phyloP scores from a whole-genome alignment of 192 early-diverging fungal species.

The Mortierella alpina region DNA sequence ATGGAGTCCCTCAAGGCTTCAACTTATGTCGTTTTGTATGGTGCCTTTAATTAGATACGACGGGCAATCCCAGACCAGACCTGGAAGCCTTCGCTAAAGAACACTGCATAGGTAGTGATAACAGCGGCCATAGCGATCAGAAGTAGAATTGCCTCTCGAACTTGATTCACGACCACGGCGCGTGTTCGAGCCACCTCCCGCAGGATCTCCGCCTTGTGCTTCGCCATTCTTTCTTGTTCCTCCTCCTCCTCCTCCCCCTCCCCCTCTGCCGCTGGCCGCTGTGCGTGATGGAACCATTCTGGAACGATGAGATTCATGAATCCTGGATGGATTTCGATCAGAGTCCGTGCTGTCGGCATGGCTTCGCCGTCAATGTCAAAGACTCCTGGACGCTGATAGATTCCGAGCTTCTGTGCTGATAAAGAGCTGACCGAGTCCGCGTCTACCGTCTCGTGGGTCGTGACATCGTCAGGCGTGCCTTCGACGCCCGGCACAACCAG shows the following conservation, averaged over 20 bases:
- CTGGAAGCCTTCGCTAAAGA: constrained; percentile 22
- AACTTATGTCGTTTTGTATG: no score
- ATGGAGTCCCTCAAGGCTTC: no score
- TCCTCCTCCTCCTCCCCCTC: not conserved
- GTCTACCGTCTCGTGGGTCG: constrained; percentile 19
- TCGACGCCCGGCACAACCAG: constrained; percentile 37
- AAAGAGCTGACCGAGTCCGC: constrained; percentile 6
- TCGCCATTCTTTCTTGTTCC: not conserved
- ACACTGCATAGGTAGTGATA: constrained; percentile 4
- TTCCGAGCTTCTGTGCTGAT: constrained; percentile 3
- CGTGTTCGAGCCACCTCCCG: not conserved
- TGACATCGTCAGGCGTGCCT: constrained; percentile 19
- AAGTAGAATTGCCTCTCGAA: not conserved
- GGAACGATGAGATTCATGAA: constrained; percentile 39
- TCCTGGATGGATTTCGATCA: constrained; percentile 39
- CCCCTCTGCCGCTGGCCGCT: not conserved
- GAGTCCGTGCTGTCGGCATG: constrained; percentile 38
- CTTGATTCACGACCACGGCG: not conserved
- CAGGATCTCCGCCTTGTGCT: not conserved
- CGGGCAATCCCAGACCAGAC: constrained; percentile 6
- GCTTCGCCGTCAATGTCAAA: constrained; percentile 51
- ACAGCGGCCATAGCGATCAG: not conserved
- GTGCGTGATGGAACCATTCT: constrained; percentile 29
- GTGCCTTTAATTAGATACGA: not conserved
- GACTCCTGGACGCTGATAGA: constrained; percentile 25